Base-by-base conservation (phyloP, 768 basidiomycete genomes). In the Amanita polypyramis region DNA sequence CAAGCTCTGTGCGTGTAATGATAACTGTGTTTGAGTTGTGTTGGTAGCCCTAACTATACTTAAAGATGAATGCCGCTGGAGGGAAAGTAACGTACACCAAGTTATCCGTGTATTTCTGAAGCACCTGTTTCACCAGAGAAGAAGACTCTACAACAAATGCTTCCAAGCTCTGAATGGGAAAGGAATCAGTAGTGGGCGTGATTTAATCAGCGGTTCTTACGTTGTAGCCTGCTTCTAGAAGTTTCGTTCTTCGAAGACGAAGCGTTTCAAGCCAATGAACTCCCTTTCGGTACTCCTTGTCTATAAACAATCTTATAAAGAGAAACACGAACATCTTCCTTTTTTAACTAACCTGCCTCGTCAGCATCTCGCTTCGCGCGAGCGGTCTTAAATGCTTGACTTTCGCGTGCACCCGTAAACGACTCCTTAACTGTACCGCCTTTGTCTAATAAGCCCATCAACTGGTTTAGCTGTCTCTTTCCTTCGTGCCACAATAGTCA, bases 251-350 rank as follows among this genome's bases (percentile, higher is more conserved):
- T 33, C 85, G 76, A 32, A 95, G 70, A 30, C 93, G 72, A 32
- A 95, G 70, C 0, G 92, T 93, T 68, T 96, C 92, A n/a, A 92
- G 67, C 83, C 89, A 88, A 62, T 95, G 84, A 19, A 96, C 82
- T 29, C 80, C 90, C 54, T 84, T 86, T 21, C 92, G 73, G 58
- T 96, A 96, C 51, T 94, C 91, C 61, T 83, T 88, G 62, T 96
- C 92, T 88, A 49, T 35, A 19, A 4, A 23, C 29, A 52, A 32
- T 21, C 11, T 39, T 20, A 21, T 5, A 34, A 19, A 34, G 4
- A 11, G 42, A 23, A 9, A 1, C 6, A 17, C 23, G 36, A 43
- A 14, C 30, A 39, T 54, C 7, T 19, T 27, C 7, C 4, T 27
- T 47, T 73, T 52, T 50, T 25, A 17, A 49, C 47, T 10, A 42